Conservation (phyloP, 1,139 yeast species). For the Zygoascus meyerae region DNA sequence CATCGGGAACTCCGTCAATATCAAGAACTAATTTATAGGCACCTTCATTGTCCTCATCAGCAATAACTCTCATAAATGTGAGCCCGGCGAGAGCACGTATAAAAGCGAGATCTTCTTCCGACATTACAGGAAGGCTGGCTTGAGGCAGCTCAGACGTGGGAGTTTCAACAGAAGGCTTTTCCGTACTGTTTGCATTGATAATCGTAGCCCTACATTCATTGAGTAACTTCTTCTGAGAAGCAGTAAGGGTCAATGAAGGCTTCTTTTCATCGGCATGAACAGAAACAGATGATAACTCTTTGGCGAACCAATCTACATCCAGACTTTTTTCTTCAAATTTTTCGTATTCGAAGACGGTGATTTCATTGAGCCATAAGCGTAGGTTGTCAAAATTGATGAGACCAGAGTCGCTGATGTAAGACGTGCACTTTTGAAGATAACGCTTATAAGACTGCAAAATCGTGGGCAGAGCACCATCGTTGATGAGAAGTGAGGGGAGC, state of each 20-base stretch:
- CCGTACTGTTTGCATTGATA: conserved; percentile 20
- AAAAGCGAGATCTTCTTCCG: conserved; percentile 27
- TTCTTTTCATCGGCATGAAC: conserved; percentile 62
- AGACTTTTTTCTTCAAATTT: conserved; percentile 56
- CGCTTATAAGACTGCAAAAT: conserved; percentile 82
- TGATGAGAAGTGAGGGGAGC: conserved; percentile 86
- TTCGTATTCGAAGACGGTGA: conserved; percentile 63
- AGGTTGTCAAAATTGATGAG: conserved; percentile 69
- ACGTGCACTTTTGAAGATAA: conserved; percentile 67
- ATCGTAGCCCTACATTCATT: conserved; percentile 26
- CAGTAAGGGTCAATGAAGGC: conserved; percentile 43
- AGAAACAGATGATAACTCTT: conserved; percentile 74
- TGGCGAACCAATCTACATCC: conserved; percentile 88
- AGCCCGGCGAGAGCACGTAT: conserved; percentile 26
- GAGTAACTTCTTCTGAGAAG: conserved; percentile 52
- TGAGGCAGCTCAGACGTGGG: conserved; percentile 10
- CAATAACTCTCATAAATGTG: conserved; percentile 24
- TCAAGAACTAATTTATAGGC: conserved; percentile 40
- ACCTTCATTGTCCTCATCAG: conserved; percentile 17
- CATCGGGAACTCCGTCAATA: conserved; percentile 63
- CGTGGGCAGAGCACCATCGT: conserved; percentile 93
- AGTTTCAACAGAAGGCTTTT: conserved; percentile 7
- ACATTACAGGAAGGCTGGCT: conserved; percentile 11
- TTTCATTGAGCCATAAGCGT: conserved; percentile 71
- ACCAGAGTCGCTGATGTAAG: conserved; percentile 81